A percentile compares a stretch with the other conserved stretches of the same genome.
Evolutionary conservation across 306 rosid genomes (phyloP).

Genomic region (Quercus bicolor): DNA sequence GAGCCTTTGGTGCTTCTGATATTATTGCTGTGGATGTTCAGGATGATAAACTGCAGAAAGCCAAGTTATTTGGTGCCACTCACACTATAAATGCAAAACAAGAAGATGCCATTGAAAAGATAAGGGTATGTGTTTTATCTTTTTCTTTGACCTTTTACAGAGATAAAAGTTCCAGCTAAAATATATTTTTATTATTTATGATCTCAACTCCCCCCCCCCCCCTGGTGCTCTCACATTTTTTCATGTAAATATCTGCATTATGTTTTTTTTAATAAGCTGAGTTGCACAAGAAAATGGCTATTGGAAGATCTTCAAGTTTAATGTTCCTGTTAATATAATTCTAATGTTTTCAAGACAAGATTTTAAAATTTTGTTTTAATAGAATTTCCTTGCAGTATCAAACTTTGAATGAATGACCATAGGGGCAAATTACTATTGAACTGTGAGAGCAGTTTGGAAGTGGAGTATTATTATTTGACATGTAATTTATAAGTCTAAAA

Average conservation of each 20-base stretch:
- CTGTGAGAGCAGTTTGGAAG: too few relatives aligned
- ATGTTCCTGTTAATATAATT: neutral
- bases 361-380: too few relatives aligned
- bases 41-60: slow-evolving; percentile 83
- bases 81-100: slow-evolving; percentile 69
- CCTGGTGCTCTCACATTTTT: neutral
- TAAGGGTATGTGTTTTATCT: slow-evolving; percentile 47
- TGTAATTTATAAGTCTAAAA: too few relatives aligned
- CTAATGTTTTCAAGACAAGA: neutral
- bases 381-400: too few relatives aligned
- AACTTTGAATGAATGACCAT: too few relatives aligned
- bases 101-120: slow-evolving; percentile 80
- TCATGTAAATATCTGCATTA: neutral
- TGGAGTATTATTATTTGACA: too few relatives aligned
- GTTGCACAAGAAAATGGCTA: neutral
- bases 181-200: neutral
- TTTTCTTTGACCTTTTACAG: slow-evolving; percentile 16
- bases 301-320: neutral
- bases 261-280: neutral
- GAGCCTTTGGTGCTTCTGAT: slow-evolving; percentile 95
- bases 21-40: slow-evolving; percentile 88
- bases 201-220: neutral
- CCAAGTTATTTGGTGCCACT: slow-evolving; percentile 85
- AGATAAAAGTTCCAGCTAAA: neutral
- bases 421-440: too few relatives aligned